These are phyloP conservation scores for Parietichytrium sp. DNA, from an alignment of 108 stramenopile genomes.

Conservation along the genomic window DNA sequence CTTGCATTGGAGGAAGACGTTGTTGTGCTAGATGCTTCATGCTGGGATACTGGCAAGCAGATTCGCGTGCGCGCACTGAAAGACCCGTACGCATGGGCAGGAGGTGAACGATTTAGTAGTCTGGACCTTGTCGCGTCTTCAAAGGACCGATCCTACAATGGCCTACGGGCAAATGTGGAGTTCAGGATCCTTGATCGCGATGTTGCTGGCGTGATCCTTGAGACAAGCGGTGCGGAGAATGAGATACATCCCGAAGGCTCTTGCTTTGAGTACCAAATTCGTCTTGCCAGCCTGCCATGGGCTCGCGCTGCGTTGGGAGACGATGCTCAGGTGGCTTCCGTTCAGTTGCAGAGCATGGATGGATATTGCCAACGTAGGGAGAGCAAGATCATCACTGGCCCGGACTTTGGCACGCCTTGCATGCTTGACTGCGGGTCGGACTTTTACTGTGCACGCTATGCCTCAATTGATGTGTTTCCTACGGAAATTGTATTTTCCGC, in stretches of 20 bases:
- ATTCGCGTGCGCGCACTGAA: background rate
- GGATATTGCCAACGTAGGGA: background rate
- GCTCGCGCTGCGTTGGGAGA: background rate
- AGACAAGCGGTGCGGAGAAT: background rate
- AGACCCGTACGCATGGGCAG: background rate
- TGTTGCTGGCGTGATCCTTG: background rate
- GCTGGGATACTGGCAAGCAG: background rate
- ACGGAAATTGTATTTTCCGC: background rate
- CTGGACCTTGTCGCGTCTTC: background rate
- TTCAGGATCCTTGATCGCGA: background rate
- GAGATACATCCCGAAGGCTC: background rate
- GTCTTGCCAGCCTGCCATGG: constrained; percentile 28
- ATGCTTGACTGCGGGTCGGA: too few species aligned
- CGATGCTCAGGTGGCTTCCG: background rate
- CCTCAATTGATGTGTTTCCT: background rate
- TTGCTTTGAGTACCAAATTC: background rate
- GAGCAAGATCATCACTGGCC: too few species aligned
- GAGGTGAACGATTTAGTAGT: background rate
- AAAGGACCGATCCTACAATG: background rate
- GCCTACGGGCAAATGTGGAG: background rate
- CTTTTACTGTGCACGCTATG: background rate
- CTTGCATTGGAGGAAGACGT: background rate
- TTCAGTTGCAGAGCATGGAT: background rate
- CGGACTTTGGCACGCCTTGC: too few species aligned
- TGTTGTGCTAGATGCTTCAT: background rate